Conservation (phyloP, 1,284 basidiomycete species). For the Ustilago trichophora region DNA sequence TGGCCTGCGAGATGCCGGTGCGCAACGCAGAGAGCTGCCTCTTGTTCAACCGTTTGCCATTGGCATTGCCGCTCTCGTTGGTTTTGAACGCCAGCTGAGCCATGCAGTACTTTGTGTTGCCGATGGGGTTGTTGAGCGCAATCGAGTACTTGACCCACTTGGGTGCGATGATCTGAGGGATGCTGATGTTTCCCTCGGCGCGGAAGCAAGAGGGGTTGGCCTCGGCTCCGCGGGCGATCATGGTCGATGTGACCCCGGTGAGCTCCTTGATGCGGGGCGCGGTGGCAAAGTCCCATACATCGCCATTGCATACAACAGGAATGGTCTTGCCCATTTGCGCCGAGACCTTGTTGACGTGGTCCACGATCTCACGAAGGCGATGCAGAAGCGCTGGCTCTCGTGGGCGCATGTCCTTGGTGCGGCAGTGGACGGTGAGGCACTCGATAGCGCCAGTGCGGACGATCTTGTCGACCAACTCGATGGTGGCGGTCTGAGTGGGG, state of each 20-base stretch:
- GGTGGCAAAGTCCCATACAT: constrained; percentile 83
- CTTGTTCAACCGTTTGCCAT: constrained; percentile 26
- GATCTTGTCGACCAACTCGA: constrained; percentile 85
- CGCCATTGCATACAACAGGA: constrained; percentile 92
- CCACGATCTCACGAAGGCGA: constrained; percentile 83
- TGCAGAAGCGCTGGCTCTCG: constrained; percentile 81
- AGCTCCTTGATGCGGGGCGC: constrained; percentile 76
- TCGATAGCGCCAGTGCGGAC: constrained; percentile 82
- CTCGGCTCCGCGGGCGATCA: constrained; percentile 96
- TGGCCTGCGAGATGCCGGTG: constrained; percentile 40
- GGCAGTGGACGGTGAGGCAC: constrained; percentile 91
- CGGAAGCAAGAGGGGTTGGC: constrained; percentile 89
- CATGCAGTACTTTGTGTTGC: constrained; percentile 91
- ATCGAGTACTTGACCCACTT: constrained; percentile 56
- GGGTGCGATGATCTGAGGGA: constrained; percentile 56
- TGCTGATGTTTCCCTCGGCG: constrained; percentile 58
- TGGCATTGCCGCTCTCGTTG: constrained; percentile 19
- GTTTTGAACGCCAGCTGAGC: constrained; percentile 66
- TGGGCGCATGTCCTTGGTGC: constrained; percentile 91
- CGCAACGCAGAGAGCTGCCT: constrained; percentile 35
- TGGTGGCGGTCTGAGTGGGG: constrained; percentile 83
- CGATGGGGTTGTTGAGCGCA: constrained; percentile 75
- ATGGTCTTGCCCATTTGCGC: constrained; percentile 71
- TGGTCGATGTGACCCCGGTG: constrained; percentile 83
- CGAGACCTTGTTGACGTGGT: constrained; percentile 75